These are phyloP conservation scores for Rhizopus sp. DNA, from an alignment of 371 early-diverging fungal species.

Conservation along the genomic window DNA sequence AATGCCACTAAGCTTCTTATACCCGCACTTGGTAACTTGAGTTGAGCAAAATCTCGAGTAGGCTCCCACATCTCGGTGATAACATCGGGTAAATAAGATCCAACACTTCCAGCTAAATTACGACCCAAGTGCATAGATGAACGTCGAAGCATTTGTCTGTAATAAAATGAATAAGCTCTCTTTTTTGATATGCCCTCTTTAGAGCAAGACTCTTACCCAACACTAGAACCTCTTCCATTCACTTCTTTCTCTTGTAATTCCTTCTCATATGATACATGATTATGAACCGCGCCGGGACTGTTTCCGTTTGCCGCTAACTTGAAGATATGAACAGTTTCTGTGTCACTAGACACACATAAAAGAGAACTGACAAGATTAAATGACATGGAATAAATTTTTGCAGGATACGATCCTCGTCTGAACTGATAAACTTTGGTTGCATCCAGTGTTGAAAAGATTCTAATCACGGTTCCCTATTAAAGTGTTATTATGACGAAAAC, in stretches of 20 bases:
- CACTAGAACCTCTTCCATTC: constrained; percentile 23
- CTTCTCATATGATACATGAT: constrained; percentile 8
- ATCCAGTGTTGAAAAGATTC: constrained; percentile 89
- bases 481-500: no score
- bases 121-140: constrained; percentile 62
- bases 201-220: constrained; percentile 16
- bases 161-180: background rate
- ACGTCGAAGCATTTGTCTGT: constrained; percentile 52
- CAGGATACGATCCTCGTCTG: constrained; percentile 91
- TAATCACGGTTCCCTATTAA: constrained; percentile 90
- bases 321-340: constrained; percentile 98
- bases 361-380: constrained; percentile 84
- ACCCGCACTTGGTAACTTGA: constrained; percentile 84
- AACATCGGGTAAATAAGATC: constrained; percentile 83
- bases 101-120: constrained; percentile 76
- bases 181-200: background rate
- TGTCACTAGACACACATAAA: constrained; percentile 88
- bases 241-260: constrained; percentile 13
- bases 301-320: constrained; percentile 51
- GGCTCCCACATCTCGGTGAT: constrained; percentile 96
- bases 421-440: constrained; percentile 93
- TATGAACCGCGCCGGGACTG: constrained; percentile 1
- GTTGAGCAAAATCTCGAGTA: constrained; percentile 89
- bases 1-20: constrained; percentile 83
- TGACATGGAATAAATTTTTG: constrained; percentile 87